These are phyloP conservation scores for Coix lacrymajobi DNA, from an alignment of 176 grass and related monocot species.

Conservation along the genomic window DNA sequence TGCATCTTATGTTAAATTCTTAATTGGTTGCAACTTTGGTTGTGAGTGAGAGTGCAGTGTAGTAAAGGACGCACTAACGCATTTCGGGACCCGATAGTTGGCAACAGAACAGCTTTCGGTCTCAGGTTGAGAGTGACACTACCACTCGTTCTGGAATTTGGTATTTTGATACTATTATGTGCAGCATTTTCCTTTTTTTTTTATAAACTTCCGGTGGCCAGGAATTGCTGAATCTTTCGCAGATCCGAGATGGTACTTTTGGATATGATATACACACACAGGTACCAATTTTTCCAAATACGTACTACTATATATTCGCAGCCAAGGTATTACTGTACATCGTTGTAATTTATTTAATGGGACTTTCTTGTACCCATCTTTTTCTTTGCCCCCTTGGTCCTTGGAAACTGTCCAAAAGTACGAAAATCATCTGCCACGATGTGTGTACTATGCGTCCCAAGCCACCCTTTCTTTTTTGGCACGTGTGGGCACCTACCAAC, in stretches of 20 bases:
- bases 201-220: neutral
- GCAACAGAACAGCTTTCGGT: neutral
- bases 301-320: too few species aligned
- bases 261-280: too few species aligned
- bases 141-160: neutral
- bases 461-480: neutral
- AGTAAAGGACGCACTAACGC: neutral
- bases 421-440: neutral
- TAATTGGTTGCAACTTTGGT: neutral
- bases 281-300: neutral
- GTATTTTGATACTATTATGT: neutral
- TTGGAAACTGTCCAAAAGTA: neutral
- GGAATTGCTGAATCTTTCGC: neutral
- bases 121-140: neutral
- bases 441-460: neutral
- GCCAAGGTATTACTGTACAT: neutral
- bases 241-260: neutral
- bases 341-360: neutral
- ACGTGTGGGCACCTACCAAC: neutral
- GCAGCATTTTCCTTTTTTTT: neutral
- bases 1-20: neutral
- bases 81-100: neutral
- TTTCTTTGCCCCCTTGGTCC: too few species aligned
- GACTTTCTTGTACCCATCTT: neutral
- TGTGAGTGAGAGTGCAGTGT: neutral